These are phyloP conservation scores for Eutrema yunnanense DNA, from an alignment of 345 rosid genomes.

Conservation along the genomic window DNA sequence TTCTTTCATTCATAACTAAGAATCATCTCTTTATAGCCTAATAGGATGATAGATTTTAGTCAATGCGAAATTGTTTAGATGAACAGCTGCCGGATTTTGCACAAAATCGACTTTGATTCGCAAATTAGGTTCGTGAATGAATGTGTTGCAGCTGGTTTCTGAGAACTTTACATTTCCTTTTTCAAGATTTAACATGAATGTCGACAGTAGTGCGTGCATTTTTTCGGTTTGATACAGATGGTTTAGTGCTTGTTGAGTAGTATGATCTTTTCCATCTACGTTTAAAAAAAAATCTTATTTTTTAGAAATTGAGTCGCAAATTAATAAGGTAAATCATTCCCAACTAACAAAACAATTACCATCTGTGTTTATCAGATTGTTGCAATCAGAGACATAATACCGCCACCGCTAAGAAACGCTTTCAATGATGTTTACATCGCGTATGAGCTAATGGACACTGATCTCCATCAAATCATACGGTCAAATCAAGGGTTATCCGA, in stretches of 20 bases:
- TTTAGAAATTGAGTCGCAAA: neutral
- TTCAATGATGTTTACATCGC: conserved; percentile 97
- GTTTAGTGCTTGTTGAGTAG: neutral
- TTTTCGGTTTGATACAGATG: neutral
- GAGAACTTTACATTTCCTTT: neutral
- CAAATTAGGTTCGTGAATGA: neutral
- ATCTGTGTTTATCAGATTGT: conserved; percentile 54
- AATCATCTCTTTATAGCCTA: neutral
- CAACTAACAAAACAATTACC: neutral
- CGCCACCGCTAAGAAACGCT: conserved; percentile 74
- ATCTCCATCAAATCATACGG: conserved; percentile 82
- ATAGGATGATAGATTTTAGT: neutral
- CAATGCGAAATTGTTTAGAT: neutral
- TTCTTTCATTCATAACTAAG: neutral
- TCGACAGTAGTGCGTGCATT: neutral
- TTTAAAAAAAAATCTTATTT: neutral
- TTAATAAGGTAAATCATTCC: neutral
- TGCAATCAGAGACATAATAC: conserved; percentile 97
- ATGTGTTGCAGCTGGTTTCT: conserved; percentile 9
- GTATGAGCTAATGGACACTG: conserved; percentile 95
- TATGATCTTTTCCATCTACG: conserved; percentile 1
- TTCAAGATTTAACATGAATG: neutral
- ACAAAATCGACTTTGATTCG: neutral
- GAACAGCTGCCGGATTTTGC: neutral
- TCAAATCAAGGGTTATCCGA: conserved; percentile 82